Evolutionary conservation across 768 basidiomycete species (phyloP).

Genomic region (Panellus pusillus): DNA sequence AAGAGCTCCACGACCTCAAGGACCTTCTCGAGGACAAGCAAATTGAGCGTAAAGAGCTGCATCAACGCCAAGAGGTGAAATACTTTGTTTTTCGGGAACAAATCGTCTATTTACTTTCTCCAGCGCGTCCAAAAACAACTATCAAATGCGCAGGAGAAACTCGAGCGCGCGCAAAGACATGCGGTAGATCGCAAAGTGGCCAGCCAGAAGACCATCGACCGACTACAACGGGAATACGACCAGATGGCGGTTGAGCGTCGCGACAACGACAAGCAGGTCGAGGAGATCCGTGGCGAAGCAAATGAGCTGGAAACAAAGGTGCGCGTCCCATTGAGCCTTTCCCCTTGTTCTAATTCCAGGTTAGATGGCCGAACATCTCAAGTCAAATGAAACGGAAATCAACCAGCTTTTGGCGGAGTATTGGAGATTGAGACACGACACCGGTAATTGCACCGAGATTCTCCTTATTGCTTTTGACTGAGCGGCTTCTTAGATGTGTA

Average conservation of each 20-base stretch:
- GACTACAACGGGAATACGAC: constrained; percentile 76
- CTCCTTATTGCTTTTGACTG: background rate
- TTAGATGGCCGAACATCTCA: constrained; percentile 77
- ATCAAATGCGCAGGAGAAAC: constrained; percentile 78
- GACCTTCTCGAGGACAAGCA: constrained; percentile 70
- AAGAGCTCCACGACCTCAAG: constrained; percentile 66
- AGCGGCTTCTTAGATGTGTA: constrained; percentile 59
- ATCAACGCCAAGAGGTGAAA: constrained; percentile 65
- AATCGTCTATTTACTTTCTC: background rate
- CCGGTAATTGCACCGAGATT: constrained; percentile 47
- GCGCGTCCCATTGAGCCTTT: background rate
- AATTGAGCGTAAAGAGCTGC: constrained; percentile 72
- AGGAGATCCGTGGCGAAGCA: constrained; percentile 72
- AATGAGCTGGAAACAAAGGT: constrained; percentile 70
- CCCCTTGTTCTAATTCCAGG: background rate
- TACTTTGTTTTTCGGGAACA: background rate
- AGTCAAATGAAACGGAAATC: constrained; percentile 74
- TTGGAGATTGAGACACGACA: constrained; percentile 75
- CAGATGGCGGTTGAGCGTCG: constrained; percentile 74
- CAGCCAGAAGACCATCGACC: constrained; percentile 73
- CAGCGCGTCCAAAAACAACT: constrained; percentile 84
- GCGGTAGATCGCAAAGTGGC: constrained; percentile 77
- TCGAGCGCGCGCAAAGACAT: constrained; percentile 75
- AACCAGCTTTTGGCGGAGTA: constrained; percentile 82
- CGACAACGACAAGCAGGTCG: constrained; percentile 77